Evolutionary conservation across 306 rosid species (phyloP), one percentile per base, ranked within the genome.

Genomic region (Lathyrus oleraceus): DNA sequence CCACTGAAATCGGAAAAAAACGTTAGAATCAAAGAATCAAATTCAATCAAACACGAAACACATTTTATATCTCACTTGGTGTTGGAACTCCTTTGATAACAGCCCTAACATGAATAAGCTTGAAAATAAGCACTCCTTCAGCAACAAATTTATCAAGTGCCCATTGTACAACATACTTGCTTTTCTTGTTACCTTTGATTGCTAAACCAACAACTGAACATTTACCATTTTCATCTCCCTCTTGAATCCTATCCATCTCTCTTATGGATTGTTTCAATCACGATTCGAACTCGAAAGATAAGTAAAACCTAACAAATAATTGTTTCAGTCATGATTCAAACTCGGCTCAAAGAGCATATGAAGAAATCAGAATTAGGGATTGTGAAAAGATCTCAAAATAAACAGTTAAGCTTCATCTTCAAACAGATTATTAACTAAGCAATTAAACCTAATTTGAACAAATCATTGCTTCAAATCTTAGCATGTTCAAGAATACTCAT

Each of bases 81-180:
- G 96, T 90, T 69, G 98, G 98, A 75, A 91, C 90, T 39, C 82
- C 69, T 63, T 71, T 79, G 68, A 84, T 86, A 81, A 67, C 83
- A 36, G 87, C 76, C 10, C 85, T 78, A 61, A 94, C 84, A 74
- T 94, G 96, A 15, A 94, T 72, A 65, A 94, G 75, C 89, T 87
- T 94, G 84, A 87, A 84, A 60, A 45, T 40, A 48, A 69, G 70
- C 70, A 58, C 71, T 70, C 91, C 96, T 76, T 91, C 92, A 0
- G 87, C 87, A 69, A 84, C 85, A 82, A 91, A 88, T 79, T 88
- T 88, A 28, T 88, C 89, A 40, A 91, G 84, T 5, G 96, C 93
- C 96, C 99, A 94, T 28, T 68, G 85, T 39, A 87, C 83, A n/a
- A 91, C 82, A 81, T 79, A 74, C 79, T 86, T 88, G 82, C 97